Conservation (phyloP, 306 rosid genomes). For the Dalbergia oliveri region DNA sequence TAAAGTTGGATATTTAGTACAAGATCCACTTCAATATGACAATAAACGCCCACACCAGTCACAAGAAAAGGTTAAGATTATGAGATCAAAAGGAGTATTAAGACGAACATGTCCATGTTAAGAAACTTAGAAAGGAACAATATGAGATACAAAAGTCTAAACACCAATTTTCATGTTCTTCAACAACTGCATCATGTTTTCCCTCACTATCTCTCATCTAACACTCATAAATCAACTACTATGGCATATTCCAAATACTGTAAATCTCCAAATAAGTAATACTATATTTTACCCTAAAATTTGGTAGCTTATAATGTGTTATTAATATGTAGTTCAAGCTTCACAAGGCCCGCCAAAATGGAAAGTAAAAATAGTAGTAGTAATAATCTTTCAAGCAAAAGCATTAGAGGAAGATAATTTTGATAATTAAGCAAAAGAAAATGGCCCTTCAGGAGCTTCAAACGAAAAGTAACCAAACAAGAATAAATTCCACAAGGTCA, state of each 20-base stretch:
- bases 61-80: background rate
- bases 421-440: slow-evolving; percentile 5
- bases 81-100: background rate
- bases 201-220: background rate
- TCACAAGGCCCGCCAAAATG: background rate
- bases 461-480: background rate
- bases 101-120: background rate
- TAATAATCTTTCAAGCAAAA: background rate
- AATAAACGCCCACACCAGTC: background rate
- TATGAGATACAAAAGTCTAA: background rate
- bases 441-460: background rate
- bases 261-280: background rate
- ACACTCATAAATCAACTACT: background rate
- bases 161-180: background rate
- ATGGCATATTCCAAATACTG: background rate
- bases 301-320: background rate
- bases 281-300: background rate
- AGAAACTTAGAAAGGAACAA: background rate
- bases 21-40: background rate
- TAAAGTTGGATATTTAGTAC: background rate
- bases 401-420: background rate
- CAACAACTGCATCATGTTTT: background rate
- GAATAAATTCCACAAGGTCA: background rate
- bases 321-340: background rate
- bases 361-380: background rate